Evolutionary conservation across 75 land plant genomes (phyloP), one percentile per base, ranked within the genome.

Genomic region (Cryptomeria japonica): DNA sequence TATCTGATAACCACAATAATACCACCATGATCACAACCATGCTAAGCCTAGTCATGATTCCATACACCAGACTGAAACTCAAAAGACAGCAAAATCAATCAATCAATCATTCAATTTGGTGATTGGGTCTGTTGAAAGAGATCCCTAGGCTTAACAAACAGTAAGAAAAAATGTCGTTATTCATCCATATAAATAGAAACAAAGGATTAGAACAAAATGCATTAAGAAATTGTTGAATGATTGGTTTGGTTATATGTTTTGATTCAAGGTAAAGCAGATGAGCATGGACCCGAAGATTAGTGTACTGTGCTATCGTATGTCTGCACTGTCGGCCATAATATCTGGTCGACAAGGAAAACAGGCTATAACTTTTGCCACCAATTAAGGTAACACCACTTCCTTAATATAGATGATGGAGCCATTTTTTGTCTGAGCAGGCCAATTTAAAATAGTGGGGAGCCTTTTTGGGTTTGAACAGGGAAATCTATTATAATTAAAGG

Each of bases 291-390:
- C 36, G 76, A 32, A 73, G 32, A 73, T 61, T 32, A 32, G 76
- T 73, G 36, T 32, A 32, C 76, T 31, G 76, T 25, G 10, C 75
- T 25, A 2, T n/a, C 31, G 75, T 31, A 70, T 70, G 75, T 31
- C 32, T 28, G n/a, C 11, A 1, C 32, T 70, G 75, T 73, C 76
- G 76, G 76, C 76, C 76, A 73, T 11, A n/a, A 73, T 11, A 73
- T 9, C 1, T 73, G 76, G 76, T 73, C 76, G 76, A 73, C 76
- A 73, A 73, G 36, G 32, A 18, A 8, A 73, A 73, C 76, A 32
- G 76, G 32, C 36, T 73, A n/a, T 12, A 73, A 73, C 76, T 73
- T 73, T 73, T 73, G 76, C 76, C 76, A 73, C 76, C 76, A 73
- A 73, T 73, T 73, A 73, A n/a, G 76, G 76, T 73, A 12, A 19